Evolutionary conservation across 352 stramenopile species (phyloP).

Genomic region (Blastocystis sp.): DNA sequence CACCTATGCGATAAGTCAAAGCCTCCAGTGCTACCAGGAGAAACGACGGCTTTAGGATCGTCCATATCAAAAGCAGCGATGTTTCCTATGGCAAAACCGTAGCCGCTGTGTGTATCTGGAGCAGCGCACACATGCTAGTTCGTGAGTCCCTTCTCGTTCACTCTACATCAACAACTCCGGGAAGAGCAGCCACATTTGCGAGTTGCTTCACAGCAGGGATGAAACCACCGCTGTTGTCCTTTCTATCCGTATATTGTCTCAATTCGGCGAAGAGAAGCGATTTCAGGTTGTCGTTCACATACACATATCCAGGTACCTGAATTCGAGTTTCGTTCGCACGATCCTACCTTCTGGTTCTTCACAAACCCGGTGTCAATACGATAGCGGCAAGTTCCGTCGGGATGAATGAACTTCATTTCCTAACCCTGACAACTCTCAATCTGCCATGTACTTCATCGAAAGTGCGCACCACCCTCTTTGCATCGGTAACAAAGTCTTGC

Average conservation of each 20-base stretch:
- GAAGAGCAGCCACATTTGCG: constrained; percentile 84
- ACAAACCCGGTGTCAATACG: constrained; percentile 82
- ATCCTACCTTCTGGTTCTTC: constrained; percentile 80
- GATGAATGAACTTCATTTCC: constrained; percentile 74
- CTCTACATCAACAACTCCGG: constrained; percentile 80
- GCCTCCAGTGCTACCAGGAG: constrained; percentile 76
- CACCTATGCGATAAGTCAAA: constrained; percentile 66
- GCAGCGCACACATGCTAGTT: constrained; percentile 52
- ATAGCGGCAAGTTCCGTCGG: constrained; percentile 76
- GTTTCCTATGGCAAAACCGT: constrained; percentile 87
- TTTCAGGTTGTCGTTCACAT: constrained; percentile 81
- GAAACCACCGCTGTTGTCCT: constrained; percentile 78
- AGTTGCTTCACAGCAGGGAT: constrained; percentile 84
- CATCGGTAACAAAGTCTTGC: constrained; percentile 71
- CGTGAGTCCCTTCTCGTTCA: neutral
- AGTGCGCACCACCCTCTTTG: constrained; percentile 56
- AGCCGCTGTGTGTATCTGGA: constrained; percentile 84
- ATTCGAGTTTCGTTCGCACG: neutral
- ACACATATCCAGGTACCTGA: constrained; percentile 79
- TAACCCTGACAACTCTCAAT: constrained; percentile 13
- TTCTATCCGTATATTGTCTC: constrained; percentile 75
- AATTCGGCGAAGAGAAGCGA: constrained; percentile 82
- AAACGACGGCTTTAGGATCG: constrained; percentile 81
- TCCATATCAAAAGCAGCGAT: constrained; percentile 85
- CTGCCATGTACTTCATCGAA: constrained; percentile 57